phyloP scores from a whole-genome alignment of 2,329 filamentous ascomycete species.

The Exophiala alcalophila region DNA sequence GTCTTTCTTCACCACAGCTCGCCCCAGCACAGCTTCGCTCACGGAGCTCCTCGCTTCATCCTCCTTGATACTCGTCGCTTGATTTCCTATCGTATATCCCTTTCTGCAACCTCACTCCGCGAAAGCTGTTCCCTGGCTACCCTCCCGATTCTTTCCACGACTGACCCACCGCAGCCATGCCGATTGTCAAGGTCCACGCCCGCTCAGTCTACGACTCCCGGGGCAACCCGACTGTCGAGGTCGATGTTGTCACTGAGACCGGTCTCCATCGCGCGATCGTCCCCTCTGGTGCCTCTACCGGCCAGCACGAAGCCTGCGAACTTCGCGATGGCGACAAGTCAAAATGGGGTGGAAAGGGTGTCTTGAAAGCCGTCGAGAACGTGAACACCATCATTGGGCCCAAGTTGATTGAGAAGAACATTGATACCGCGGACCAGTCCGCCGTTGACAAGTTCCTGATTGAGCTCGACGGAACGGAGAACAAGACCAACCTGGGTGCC shows the following conservation, averaged over 20 bases:
- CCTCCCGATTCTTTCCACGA: conserved; percentile 18
- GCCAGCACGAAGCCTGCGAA: conserved; percentile 86
- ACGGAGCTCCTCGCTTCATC: conserved; percentile 5
- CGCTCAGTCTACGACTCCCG: conserved; percentile 98
- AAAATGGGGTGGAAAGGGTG: conserved; percentile 84
- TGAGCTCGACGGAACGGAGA: conserved; percentile 67
- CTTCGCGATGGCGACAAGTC: conserved; percentile 85
- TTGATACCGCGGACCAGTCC: conserved; percentile 84
- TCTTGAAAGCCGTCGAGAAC: conserved; percentile 79
- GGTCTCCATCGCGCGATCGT: conserved; percentile 97
- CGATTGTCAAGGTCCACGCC: conserved; percentile 85
- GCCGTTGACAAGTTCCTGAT: conserved; percentile 81
- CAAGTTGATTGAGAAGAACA: conserved; percentile 74
- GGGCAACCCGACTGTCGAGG: conserved; percentile 96
- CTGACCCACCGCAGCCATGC: conserved; percentile 56
- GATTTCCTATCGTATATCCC: conserved; percentile 11
- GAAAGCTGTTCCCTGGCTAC: conserved; percentile 1
- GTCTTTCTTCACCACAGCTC: conserved; percentile 3
- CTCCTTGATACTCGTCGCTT: background rate
- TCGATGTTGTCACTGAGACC: conserved; percentile 93
- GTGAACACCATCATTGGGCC: conserved; percentile 80
- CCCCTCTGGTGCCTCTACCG: conserved; percentile 92
- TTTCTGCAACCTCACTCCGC: conserved; percentile 9
- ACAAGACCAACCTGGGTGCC: conserved; percentile 59
- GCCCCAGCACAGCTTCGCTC: conserved; percentile 6